A percentile compares a stretch with the other conserved stretches of the same genome.
These are phyloP conservation scores for Bolboschoenus planiculmis DNA, from an alignment of 176 grass and related monocot genomes.

Conservation along the genomic window DNA sequence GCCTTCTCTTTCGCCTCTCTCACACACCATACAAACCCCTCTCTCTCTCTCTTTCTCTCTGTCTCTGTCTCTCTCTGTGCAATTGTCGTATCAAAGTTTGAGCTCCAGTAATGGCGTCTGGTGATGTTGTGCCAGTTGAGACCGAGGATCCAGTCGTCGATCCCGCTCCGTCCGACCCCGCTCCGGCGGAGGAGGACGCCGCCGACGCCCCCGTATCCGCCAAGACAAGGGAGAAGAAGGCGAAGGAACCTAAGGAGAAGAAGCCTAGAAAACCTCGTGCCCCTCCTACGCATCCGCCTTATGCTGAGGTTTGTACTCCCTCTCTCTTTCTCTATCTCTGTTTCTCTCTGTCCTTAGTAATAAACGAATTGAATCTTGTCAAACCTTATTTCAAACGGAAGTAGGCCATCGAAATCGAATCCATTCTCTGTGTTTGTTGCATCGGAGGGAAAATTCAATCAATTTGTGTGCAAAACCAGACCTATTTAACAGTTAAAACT, in stretches of 20 bases:
- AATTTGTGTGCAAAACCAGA: neutral
- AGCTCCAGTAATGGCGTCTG: neutral
- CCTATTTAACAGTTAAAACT: neutral
- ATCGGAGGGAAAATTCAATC: neutral
- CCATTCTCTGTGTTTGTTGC: neutral
- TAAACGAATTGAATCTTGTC: neutral
- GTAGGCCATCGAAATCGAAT: neutral
- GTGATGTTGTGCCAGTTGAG: neutral
- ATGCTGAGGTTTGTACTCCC: constrained; percentile 41
- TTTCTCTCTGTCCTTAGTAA: neutral
- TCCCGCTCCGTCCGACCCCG: neutral
- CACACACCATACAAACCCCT: neutral
- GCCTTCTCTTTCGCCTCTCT: neutral
- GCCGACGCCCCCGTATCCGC: neutral
- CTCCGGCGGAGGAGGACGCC: neutral
- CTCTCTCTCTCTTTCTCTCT: constrained; percentile 8
- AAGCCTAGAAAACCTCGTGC: constrained; percentile 37
- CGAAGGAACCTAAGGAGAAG: constrained; percentile 62
- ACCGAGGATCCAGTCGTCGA: constrained; percentile 21
- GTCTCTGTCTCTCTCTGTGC: neutral
- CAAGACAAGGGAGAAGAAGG: constrained; percentile 35
- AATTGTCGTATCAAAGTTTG: neutral
- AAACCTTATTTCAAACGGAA: neutral
- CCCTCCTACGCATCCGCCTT: constrained; percentile 45
- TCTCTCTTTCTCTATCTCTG: neutral